phyloP scores from a whole-genome alignment of 805 yeast species.

The Candida ponderosae region DNA sequence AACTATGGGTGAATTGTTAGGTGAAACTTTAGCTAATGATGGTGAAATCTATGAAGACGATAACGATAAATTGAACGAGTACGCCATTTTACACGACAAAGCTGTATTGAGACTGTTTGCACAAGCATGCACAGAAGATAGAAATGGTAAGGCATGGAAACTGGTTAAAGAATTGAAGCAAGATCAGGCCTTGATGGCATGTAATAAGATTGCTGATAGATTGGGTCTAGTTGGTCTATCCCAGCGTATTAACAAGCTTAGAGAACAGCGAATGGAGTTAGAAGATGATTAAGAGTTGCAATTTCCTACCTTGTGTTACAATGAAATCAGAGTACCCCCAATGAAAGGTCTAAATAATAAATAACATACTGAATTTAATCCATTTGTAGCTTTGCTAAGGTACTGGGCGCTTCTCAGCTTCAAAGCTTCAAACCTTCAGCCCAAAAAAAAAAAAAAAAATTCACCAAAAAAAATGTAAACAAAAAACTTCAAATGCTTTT shows the following conservation, averaged over 20 bases:
- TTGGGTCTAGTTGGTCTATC: constrained; percentile 46
- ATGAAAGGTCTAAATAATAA: too few species aligned
- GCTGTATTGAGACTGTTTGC: constrained; percentile 73
- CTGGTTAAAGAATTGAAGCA: constrained; percentile 62
- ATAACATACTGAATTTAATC: too few species aligned
- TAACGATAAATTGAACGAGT: constrained; percentile 42
- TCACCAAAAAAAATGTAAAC: too few species aligned
- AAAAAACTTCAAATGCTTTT: too few species aligned
- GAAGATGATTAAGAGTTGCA: constrained; percentile 3
- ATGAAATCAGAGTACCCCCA: too few species aligned
- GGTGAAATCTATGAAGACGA: constrained; percentile 36
- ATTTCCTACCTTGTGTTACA: too few species aligned
- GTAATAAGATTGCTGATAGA: constrained; percentile 76
- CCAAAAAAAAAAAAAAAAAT: too few species aligned
- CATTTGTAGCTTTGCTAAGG: too few species aligned
- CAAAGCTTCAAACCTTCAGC: too few species aligned
- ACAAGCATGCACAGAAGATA: constrained; percentile 59
- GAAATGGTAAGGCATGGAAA: constrained; percentile 58
- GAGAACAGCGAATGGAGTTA: constrained; percentile 39
- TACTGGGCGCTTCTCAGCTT: too few species aligned
- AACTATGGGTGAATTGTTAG: constrained; percentile 52
- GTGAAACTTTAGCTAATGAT: constrained; percentile 44
- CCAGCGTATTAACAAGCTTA: constrained; percentile 42
- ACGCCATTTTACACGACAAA: constrained; percentile 61
- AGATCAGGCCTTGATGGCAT: constrained; percentile 78